phyloP scores from a whole-genome alignment of 2,329 filamentous ascomycete genomes.

The Aureobasidium vineae region DNA sequence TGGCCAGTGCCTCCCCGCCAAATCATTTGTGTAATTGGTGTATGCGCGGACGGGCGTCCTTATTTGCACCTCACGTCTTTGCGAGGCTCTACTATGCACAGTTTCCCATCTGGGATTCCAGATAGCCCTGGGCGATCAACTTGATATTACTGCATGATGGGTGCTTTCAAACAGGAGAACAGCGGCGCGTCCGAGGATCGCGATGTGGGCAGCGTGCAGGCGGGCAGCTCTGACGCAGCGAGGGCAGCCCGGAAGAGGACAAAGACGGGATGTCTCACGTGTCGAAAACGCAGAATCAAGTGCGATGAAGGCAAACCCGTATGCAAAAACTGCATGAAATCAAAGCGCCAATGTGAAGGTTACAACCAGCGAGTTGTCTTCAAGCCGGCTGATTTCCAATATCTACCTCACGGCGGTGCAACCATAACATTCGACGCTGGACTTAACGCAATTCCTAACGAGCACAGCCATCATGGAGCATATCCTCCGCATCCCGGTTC shows the following conservation, averaged over 20 bases:
- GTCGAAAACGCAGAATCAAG: slow-evolving; percentile 92
- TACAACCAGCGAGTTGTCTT: slow-evolving; percentile 80
- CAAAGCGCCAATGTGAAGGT: slow-evolving; percentile 78
- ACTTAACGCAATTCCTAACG: not conserved
- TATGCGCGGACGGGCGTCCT: slow-evolving; percentile 15
- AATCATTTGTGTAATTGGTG: slow-evolving; percentile 25
- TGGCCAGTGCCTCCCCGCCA: slow-evolving; percentile 24
- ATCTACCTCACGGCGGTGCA: slow-evolving; percentile 44
- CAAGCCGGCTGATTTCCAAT: slow-evolving; percentile 64
- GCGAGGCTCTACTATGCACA: slow-evolving; percentile 20
- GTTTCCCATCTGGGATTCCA: slow-evolving; percentile 2
- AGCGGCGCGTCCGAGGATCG: slow-evolving; percentile 10
- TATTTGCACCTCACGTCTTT: slow-evolving; percentile 22
- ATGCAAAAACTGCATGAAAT: slow-evolving; percentile 83
- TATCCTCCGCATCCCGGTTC: slow-evolving; percentile 2
- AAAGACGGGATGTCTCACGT: slow-evolving; percentile 92
- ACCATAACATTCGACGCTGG: slow-evolving; percentile 39
- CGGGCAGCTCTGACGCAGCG: slow-evolving; percentile 18
- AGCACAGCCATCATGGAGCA: not conserved
- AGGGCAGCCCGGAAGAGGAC: slow-evolving; percentile 60
- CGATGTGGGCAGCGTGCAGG: slow-evolving; percentile 8
- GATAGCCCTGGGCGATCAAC: slow-evolving; percentile 10
- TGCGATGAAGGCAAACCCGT: slow-evolving; percentile 86
- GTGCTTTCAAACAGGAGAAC: slow-evolving; percentile 8
- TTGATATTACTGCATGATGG: slow-evolving; percentile 5